Evolutionary conservation across 1,139 yeast species (phyloP).

Genomic region (Magnusiomyces sp.): DNA sequence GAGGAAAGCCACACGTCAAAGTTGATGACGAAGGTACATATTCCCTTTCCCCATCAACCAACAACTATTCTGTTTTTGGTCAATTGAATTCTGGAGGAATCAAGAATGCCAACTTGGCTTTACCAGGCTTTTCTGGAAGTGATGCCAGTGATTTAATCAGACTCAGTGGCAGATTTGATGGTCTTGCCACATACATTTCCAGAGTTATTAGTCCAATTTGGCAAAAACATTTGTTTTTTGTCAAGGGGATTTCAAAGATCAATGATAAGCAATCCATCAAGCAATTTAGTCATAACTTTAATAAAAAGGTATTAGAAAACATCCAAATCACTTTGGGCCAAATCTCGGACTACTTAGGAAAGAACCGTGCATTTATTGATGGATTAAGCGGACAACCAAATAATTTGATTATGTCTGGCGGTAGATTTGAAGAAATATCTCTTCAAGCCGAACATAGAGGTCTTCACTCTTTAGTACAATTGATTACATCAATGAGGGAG

Average conservation of each 20-base stretch:
- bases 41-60: constrained; percentile 8
- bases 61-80: neutral
- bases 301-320: constrained; percentile 22
- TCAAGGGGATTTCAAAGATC: constrained; percentile 31
- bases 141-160: constrained; percentile 45
- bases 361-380: constrained; percentile 35
- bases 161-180: constrained; percentile 86
- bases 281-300: constrained; percentile 14
- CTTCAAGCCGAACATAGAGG: constrained; percentile 90
- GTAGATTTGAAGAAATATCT: constrained; percentile 47
- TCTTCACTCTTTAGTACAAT: constrained; percentile 64
- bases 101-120: constrained; percentile 1
- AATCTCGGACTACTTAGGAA: constrained; percentile 32
- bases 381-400: constrained; percentile 33
- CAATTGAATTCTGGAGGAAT: neutral
- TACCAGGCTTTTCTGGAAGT: constrained; percentile 4
- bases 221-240: constrained; percentile 56
- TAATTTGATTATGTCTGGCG: constrained; percentile 19
- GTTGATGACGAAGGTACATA: constrained; percentile 28
- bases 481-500: constrained; percentile 75
- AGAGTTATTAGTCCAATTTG: constrained; percentile 73
- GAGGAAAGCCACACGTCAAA: constrained; percentile 38
- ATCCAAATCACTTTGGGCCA: constrained; percentile 29
- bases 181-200: constrained; percentile 71
- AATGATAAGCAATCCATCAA: constrained; percentile 3